phyloP scores from a whole-genome alignment of 129 eudicot species.

The Artemisia tridentata region DNA sequence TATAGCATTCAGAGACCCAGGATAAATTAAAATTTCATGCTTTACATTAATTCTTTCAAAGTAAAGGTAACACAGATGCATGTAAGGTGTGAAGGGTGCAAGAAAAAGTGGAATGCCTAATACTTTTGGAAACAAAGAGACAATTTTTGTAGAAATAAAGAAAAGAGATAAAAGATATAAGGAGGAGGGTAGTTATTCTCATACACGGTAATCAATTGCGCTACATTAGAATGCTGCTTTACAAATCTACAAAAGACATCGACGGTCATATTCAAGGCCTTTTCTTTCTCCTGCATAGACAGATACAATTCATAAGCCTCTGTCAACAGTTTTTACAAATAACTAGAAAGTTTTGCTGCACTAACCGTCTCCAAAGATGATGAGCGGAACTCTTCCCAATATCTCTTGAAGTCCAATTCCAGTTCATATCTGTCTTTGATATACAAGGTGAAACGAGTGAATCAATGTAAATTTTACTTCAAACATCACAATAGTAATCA shows the following conservation, averaged over 20 bases:
- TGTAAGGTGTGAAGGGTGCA: too few relatives aligned
- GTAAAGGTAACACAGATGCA: too few relatives aligned
- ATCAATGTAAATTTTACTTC: conserved; percentile 1
- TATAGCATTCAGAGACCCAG: too few relatives aligned
- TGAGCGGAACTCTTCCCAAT: conserved; percentile 98
- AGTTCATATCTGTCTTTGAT: conserved; percentile 85
- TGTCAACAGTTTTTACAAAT: background rate
- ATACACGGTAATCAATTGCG: conserved; percentile 86
- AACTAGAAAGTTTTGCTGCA: conserved; percentile 6
- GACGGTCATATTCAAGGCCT: conserved; percentile 83
- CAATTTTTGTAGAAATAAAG: background rate
- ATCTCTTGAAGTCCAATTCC: conserved; percentile 96
- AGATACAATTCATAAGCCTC: conserved; percentile 24
- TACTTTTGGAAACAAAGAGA: background rate
- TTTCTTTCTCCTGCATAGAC: conserved; percentile 90
- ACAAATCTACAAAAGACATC: conserved; percentile 97
- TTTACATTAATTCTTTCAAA: too few relatives aligned
- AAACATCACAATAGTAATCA: background rate
- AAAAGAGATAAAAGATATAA: conserved; percentile 17
- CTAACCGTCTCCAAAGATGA: conserved; percentile 85
- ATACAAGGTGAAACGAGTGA: conserved; percentile 17
- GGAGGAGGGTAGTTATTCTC: conserved; percentile 24
- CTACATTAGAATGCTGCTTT: conserved; percentile 80
- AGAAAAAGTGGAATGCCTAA: too few relatives aligned
- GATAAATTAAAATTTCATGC: too few relatives aligned